phyloP scores from a whole-genome alignment of 1,284 basidiomycete genomes.

The Cutaneotrichosporon sp. region DNA sequence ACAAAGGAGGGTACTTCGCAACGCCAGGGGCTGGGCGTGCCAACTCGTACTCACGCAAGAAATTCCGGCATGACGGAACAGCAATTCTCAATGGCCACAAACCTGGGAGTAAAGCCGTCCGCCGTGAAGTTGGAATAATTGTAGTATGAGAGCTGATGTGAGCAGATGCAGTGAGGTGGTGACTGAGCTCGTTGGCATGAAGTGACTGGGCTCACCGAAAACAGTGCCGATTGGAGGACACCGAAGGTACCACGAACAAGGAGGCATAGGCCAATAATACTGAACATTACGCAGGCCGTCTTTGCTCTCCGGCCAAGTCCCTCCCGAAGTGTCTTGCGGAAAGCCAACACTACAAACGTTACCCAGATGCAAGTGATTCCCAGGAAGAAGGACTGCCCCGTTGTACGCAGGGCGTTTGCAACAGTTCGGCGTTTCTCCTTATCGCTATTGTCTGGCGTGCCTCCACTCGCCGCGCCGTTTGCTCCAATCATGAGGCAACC shows the following conservation, averaged over 20 bases:
- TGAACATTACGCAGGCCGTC: too few species aligned
- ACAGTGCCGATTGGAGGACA: conserved; percentile 22
- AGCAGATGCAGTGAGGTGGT: background rate
- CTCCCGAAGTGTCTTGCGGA: background rate
- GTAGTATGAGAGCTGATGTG: conserved; percentile 16
- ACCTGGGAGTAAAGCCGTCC: conserved; percentile 12
- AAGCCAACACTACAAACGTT: conserved; percentile 12
- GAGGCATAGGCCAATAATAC: conserved; percentile 20
- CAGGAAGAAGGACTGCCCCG: conserved; percentile 32
- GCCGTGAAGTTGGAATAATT: conserved; percentile 19
- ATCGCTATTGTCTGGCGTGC: background rate
- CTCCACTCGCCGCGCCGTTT: background rate
- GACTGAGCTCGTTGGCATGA: background rate
- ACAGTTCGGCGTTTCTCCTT: conserved; percentile 6
- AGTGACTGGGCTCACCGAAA: background rate
- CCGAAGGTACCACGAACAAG: conserved; percentile 29
- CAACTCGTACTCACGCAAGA: conserved; percentile 15
- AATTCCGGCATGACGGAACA: conserved; percentile 19
- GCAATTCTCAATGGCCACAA: conserved; percentile 17
- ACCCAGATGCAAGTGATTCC: conserved; percentile 24
- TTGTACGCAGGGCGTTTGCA: conserved; percentile 20
- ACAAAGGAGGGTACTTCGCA: too few species aligned
- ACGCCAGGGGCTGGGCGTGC: too few species aligned
- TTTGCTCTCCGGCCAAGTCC: too few species aligned
- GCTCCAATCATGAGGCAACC: conserved; percentile 19